A percentile compares a stretch with the other conserved stretches of the same genome.
phyloP scores from a whole-genome alignment of 495 filamentous ascomycete species.

The Xylaria nigripes region DNA sequence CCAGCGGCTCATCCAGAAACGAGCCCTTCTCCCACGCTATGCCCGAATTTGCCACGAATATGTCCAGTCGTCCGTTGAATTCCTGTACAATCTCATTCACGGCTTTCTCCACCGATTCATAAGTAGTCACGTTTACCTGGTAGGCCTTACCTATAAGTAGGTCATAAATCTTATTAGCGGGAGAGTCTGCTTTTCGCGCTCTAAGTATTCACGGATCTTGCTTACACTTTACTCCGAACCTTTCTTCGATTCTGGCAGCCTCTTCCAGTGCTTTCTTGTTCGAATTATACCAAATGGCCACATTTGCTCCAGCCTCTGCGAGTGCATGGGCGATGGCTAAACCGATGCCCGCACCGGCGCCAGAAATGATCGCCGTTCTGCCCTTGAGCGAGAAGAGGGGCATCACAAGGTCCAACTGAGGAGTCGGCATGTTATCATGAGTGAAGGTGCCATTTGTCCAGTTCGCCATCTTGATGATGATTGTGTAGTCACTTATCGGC shows the following conservation, averaged over 20 bases:
- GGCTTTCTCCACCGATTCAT: slow-evolving; percentile 48
- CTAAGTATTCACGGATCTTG: not conserved
- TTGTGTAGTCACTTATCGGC: not conserved
- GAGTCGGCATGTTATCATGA: slow-evolving; percentile 53
- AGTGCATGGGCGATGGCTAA: slow-evolving; percentile 62
- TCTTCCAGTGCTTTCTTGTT: slow-evolving; percentile 62
- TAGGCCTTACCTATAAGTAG: slow-evolving; percentile 70
- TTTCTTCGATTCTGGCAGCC: slow-evolving; percentile 64
- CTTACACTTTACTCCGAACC: slow-evolving; percentile 74
- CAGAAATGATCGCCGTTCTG: slow-evolving; percentile 76
- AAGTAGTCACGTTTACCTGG: slow-evolving; percentile 57
- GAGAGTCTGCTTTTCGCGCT: not conserved
- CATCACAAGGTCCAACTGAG: slow-evolving; percentile 54
- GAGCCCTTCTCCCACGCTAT: slow-evolving; percentile 64
- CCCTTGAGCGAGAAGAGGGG: slow-evolving; percentile 79
- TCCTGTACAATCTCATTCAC: slow-evolving; percentile 54
- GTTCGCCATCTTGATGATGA: slow-evolving; percentile 30
- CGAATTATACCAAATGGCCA: slow-evolving; percentile 79
- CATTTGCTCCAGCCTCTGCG: slow-evolving; percentile 80
- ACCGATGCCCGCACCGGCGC: slow-evolving; percentile 77
- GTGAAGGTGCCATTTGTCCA: slow-evolving; percentile 49
- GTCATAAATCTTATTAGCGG: not conserved
- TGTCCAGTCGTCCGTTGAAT: slow-evolving; percentile 66
- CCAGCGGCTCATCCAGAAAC: slow-evolving; percentile 55
- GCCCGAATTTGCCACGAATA: slow-evolving; percentile 76